These are phyloP conservation scores for Helotiales sp. DNA, from an alignment of 2,329 filamentous ascomycete genomes.

Conservation along the genomic window DNA sequence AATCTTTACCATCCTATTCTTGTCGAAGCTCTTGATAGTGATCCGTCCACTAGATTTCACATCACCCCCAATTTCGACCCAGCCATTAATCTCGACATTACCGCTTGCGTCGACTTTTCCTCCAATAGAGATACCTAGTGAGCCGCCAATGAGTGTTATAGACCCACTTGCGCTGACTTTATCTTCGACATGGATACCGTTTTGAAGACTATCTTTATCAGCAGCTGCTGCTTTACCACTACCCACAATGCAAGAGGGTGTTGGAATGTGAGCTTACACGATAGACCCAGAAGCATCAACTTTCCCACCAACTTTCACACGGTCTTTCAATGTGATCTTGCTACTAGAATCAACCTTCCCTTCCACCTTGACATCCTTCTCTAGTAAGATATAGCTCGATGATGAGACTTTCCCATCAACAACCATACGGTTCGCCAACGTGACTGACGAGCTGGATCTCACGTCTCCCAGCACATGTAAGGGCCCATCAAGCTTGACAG, in stretches of 20 bases:
- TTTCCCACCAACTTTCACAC: conserved; percentile 18
- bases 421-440: conserved; percentile 17
- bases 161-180: conserved; percentile 18
- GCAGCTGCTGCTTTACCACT: no score
- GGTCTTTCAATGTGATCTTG: conserved; percentile 12
- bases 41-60: conserved; percentile 20
- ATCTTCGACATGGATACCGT: conserved; percentile 9
- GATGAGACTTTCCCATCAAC: conserved; percentile 23
- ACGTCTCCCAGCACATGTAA: conserved; percentile 23
- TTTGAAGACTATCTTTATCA: conserved; percentile 1
- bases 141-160: conserved; percentile 14
- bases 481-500: conserved; percentile 20
- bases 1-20: conserved; percentile 12
- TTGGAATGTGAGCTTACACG: background rate
- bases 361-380: conserved; percentile 14
- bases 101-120: conserved; percentile 17
- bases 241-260: background rate
- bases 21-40: conserved; percentile 11
- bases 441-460: conserved; percentile 14
- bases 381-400: conserved; percentile 7
- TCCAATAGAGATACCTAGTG: conserved; percentile 10
- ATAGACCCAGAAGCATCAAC: conserved; percentile 18
- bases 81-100: conserved; percentile 15
- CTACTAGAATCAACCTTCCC: conserved; percentile 19
- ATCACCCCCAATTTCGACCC: conserved; percentile 15